These are phyloP conservation scores for Crithidia fasciculata DNA, from an alignment of 208 protist species.

Conservation along the genomic window DNA sequence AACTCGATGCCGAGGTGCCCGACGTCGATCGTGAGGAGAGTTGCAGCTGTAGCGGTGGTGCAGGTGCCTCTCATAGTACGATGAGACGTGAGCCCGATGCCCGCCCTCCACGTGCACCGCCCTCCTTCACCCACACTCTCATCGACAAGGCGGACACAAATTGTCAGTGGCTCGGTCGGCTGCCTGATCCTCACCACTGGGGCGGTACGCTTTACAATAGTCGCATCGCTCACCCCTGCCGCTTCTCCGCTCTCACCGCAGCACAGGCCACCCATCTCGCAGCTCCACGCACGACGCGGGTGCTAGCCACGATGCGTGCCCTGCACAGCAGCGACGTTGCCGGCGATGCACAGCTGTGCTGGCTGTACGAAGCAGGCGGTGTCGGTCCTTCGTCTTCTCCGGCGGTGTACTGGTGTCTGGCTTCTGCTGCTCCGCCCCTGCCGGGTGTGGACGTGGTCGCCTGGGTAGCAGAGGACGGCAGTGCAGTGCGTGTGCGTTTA, in stretches of 20 bases:
- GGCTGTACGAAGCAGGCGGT: slow-evolving; percentile 37
- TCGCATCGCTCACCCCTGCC: slow-evolving; percentile 19
- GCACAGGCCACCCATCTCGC: slow-evolving; percentile 27
- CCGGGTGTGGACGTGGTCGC: slow-evolving; percentile 42
- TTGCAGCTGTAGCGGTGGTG: too few species aligned
- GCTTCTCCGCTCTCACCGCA: slow-evolving; percentile 24
- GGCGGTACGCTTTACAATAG: slow-evolving; percentile 15
- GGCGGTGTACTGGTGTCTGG: slow-evolving; percentile 73
- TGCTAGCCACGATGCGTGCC: slow-evolving; percentile 20
- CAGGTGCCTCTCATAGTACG: too few species aligned
- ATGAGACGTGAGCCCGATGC: too few species aligned
- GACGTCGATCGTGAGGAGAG: not conserved
- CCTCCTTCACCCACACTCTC: not conserved
- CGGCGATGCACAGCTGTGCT: slow-evolving; percentile 37
- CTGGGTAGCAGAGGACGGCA: slow-evolving; percentile 78
- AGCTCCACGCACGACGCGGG: slow-evolving; percentile 27
- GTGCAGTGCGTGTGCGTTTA: slow-evolving; percentile 39
- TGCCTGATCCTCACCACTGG: slow-evolving; percentile 33
- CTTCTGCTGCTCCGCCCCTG: not conserved
- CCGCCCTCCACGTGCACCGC: too few species aligned
- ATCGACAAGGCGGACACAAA: not conserved
- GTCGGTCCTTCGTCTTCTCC: slow-evolving; percentile 18
- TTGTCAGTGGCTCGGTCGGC: slow-evolving; percentile 9
- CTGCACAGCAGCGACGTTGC: slow-evolving; percentile 5
- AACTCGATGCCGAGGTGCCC: slow-evolving; percentile 52